Base-by-base conservation (phyloP, 2,329 filamentous ascomycete species). In the Kalaharituber pfeilii region DNA sequence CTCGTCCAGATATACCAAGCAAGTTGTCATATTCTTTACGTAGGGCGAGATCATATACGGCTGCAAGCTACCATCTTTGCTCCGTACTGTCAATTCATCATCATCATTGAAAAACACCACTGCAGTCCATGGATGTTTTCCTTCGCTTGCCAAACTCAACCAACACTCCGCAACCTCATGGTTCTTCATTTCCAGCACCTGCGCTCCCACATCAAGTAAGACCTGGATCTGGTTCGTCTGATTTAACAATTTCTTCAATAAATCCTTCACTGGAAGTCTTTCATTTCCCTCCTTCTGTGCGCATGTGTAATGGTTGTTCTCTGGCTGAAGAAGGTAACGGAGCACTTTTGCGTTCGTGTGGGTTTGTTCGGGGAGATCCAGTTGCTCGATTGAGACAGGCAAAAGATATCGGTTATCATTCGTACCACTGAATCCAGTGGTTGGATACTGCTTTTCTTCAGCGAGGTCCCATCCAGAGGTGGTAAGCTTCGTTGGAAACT, bases 391-490 rank as follows among this genome's bases (percentile, higher is more conserved):
- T 0, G 72, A 78, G n/a, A 78, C 64, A 0, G 82, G 82, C 0
- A 85, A 66, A 29, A 82, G 69, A 0, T 66, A 68, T 33, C 73
- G 70, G 20, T 75, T 78, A 62, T 86, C 82, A 45, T 83, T 85
- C 0, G 82, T 86, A 0, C 82, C 82, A 6, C 78, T 82, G 63
- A 87, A 86, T 0, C 82, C 82, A 0, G 80, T 84, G 0, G 80
- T 82, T 1, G 73, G 57, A 1, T 67, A 62, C 39, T 56, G 18
- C 28, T 52, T 33, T 25, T 47, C 15, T 25, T 53, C 25, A 54
- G 62, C 25, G 1, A 85, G 68, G 59, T 85, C 81, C 81, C 81
- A 86, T 0, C 78, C 79, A 0, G 78, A 82, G 0, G 78, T 74
- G 29, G 80, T 76, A 0, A 85, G 65, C 57, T 84, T 84, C 8